These are phyloP conservation scores for Parastagonospora nodorum DNA, from an alignment of 2,329 filamentous ascomycete species.

Conservation along the genomic window DNA sequence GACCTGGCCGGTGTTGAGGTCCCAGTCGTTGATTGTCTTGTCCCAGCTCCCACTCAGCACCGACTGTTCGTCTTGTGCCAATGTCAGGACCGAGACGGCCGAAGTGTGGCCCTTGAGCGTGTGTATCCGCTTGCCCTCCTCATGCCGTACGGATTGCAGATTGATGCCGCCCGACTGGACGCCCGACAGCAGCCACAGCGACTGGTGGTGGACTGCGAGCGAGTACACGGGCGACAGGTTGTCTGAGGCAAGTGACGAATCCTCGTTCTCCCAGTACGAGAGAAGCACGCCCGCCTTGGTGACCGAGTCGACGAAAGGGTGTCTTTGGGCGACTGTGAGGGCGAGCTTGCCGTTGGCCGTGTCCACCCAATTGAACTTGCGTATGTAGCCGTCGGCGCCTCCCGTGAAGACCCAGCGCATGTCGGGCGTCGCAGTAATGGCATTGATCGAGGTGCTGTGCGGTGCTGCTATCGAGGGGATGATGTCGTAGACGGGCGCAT, in stretches of 20 bases:
- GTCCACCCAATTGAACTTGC: conserved; percentile 94
- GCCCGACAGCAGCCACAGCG: conserved; percentile 88
- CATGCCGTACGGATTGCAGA: conserved; percentile 88
- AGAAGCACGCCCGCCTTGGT: conserved; percentile 92
- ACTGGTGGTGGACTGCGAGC: conserved; percentile 85
- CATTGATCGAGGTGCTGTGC: conserved; percentile 93
- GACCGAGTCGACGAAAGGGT: conserved; percentile 97
- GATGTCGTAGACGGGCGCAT: conserved; percentile 86
- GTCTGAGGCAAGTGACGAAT: conserved; percentile 64
- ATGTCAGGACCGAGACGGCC: conserved; percentile 83
- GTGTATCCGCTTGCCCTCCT: conserved; percentile 88
- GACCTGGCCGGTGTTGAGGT: conserved; percentile 81
- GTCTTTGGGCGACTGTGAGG: conserved; percentile 90
- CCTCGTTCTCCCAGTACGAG: conserved; percentile 99
- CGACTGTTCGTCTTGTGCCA: conserved; percentile 83
- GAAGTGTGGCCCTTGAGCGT: conserved; percentile 84
- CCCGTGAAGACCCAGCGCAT: conserved; percentile 95
- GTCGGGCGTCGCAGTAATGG: conserved; percentile 88
- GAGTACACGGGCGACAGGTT: conserved; percentile 89
- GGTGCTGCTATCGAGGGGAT: conserved; percentile 96
- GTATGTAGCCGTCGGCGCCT: conserved; percentile 91
- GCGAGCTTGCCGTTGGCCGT: conserved; percentile 95
- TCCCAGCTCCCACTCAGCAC: conserved; percentile 96
- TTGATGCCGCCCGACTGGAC: conserved; percentile 92
- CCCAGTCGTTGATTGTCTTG: conserved; percentile 93